Evolutionary conservation across 192 early-diverging fungal species (phyloP), one percentile per base, ranked within the genome.

Genomic region (Umbelopsis isabellina): DNA sequence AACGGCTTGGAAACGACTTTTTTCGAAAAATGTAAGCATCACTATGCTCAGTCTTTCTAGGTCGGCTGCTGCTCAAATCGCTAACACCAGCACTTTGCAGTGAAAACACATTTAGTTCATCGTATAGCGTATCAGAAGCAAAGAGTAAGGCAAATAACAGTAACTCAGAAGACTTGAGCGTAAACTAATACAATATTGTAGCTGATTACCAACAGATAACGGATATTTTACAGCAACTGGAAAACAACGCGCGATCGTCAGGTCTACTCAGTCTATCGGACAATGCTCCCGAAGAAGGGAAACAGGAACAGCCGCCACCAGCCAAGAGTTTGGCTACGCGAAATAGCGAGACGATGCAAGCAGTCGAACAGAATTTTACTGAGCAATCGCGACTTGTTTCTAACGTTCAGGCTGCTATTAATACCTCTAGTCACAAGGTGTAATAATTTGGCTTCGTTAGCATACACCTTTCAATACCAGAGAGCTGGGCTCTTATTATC

Each of bases 21-120:
- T 72, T 78, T 70, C 68, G 72, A 13, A 78, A 73, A 58, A 78
- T 78, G 76, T 78, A 78, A 49, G 37, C 15, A 15, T 4, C n/a
- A 25, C 0, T 13, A 9, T 5, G 37, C 51, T 52, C 7, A 23
- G 10, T 5, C 7, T 22, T 23, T 4, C 21, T 12, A 3, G 48
- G 4, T 49, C 12, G 48, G 12, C 15, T 49, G 48, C 15, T 20
- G 48, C 12, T 41, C 37, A 41, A 41, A 49, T 5, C 48, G 6
- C 20, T 16, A 49, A 49, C 3, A 13, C 48, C 18, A 21, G 12
- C 3, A 10, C 2, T 10, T 1, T n/a, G 1, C 55, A 61, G 55
- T 2, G 55, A 61, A 61, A 61, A 61, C 55, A 61, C 55, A 16
- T 61, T 61, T 35, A 33, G 13, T 18, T 37, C 55, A 4, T 9